Evolutionary conservation across 2,329 filamentous ascomycete genomes (phyloP), one percentile per base, ranked within the genome.

Genomic region (Penicillium sp.): DNA sequence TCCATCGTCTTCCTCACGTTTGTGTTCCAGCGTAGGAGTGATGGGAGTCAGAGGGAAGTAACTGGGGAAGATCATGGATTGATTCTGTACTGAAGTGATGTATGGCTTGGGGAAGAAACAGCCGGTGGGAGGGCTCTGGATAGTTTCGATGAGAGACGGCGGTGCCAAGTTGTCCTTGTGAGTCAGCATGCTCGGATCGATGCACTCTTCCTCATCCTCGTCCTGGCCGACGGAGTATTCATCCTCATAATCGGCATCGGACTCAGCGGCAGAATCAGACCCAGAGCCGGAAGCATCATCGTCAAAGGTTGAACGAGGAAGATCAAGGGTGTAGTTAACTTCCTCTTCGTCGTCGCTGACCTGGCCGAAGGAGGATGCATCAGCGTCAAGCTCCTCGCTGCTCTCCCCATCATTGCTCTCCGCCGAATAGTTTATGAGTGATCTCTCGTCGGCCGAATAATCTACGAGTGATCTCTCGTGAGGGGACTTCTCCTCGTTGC

Each of bases 1-100:
- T 9, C 66, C 68, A 54, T 70, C 69, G 2, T 57, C 54, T 44
- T 71, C 70, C 27, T 33, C 51, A 19, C 51, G 49, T 27, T 54
- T 47, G n/a, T 36, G 31, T 7, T 56, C 19, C 13, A 46, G 22
- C 14, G 36, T 16, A 24, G 36, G 47, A 31, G 55, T 49, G 33
- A 56, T 44, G 19, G 39, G 36, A 52, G 27, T 40, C 37, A 51
- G 36, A 11, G 47, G 47, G 22, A 50, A 56, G 9, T 33, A 35
- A 22, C 16, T 24, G 44, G 50, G 7, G 24, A 44, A 24, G 24
- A 44, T 16, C 13, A 52, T 54, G 18, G 11, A 33, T 33, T 44
- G 24, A 31, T 46, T 4, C 11, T 43, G 39, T 16, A 46, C 24
- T 11, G 43, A 27, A 24, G 13, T 36, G 53, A 46, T 10, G 18